These are phyloP conservation scores for Neobulgaria alba DNA, from an alignment of 2,329 filamentous ascomycete genomes.

Conservation along the genomic window DNA sequence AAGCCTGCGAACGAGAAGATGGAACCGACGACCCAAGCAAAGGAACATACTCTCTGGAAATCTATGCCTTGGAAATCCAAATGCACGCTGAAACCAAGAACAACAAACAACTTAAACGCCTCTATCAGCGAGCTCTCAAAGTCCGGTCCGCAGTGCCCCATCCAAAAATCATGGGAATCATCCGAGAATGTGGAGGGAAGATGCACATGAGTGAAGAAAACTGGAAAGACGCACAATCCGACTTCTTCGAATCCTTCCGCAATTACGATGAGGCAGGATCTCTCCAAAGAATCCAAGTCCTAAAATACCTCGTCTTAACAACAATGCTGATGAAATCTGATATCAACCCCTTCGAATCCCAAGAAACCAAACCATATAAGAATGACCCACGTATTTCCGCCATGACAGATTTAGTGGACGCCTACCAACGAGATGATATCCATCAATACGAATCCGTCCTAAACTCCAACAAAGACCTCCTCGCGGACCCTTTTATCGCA, in stretches of 20 bases:
- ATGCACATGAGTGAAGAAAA: slow-evolving; percentile 99
- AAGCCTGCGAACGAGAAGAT: slow-evolving; percentile 78
- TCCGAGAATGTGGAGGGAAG: slow-evolving; percentile 96
- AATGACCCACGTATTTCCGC: slow-evolving; percentile 89
- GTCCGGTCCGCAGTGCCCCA: slow-evolving; percentile 97
- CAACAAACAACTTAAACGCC: slow-evolving; percentile 89
- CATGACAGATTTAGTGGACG: slow-evolving; percentile 95
- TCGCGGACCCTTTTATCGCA: slow-evolving; percentile 90
- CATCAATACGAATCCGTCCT: slow-evolving; percentile 84
- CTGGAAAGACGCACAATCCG: slow-evolving; percentile 93
- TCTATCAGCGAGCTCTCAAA: slow-evolving; percentile 85
- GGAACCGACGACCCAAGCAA: slow-evolving; percentile 88
- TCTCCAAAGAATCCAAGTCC: slow-evolving; percentile 88
- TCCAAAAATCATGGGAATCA: slow-evolving; percentile 98
- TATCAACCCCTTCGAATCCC: slow-evolving; percentile 98
- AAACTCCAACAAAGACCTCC: slow-evolving; percentile 77
- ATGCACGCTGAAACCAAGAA: slow-evolving; percentile 97
- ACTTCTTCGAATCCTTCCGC: slow-evolving; percentile 97
- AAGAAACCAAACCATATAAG: slow-evolving; percentile 97
- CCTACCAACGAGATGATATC: slow-evolving; percentile 93
- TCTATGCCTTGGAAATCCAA: slow-evolving; percentile 95
- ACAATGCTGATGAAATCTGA: slow-evolving; percentile 98
- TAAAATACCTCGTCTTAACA: slow-evolving; percentile 92
- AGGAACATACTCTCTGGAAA: slow-evolving; percentile 90
- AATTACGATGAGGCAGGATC: slow-evolving; percentile 98